Evolutionary conservation across 2,329 filamentous ascomycete genomes (phyloP).

Genomic region (Trichoderma cornu-damae): DNA sequence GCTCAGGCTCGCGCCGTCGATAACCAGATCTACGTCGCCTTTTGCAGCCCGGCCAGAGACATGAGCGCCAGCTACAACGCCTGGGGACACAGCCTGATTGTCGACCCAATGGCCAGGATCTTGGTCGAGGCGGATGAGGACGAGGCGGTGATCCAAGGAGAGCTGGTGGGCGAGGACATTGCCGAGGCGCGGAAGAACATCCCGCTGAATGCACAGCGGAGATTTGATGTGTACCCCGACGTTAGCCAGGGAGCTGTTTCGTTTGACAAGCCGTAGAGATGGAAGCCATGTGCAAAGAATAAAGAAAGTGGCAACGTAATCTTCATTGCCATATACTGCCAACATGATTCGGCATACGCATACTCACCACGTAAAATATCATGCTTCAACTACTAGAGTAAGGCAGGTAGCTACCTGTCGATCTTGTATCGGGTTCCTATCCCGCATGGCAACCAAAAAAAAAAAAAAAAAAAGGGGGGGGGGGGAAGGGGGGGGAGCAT

Average conservation of each 20-base stretch:
- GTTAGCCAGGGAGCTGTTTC: slow-evolving; percentile 57
- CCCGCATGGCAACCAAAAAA: too few species aligned
- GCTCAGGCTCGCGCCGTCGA: slow-evolving; percentile 81
- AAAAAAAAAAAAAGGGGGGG: too few species aligned
- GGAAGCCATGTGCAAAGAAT: not conserved
- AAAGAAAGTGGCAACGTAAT: not conserved
- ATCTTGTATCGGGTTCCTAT: too few species aligned
- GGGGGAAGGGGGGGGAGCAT: too few species aligned
- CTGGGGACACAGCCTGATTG: slow-evolving; percentile 85
- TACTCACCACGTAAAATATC: too few species aligned
- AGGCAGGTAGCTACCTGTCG: too few species aligned
- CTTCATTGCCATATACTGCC: not conserved
- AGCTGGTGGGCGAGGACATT: slow-evolving; percentile 64
- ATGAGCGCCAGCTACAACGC: slow-evolving; percentile 74
- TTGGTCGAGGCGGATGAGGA: slow-evolving; percentile 70
- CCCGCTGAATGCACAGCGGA: slow-evolving; percentile 74
- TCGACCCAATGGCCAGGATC: slow-evolving; percentile 82
- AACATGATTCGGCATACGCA: too few species aligned
- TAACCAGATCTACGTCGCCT: slow-evolving; percentile 87
- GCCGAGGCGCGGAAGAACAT: slow-evolving; percentile 75
- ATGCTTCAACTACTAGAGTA: too few species aligned
- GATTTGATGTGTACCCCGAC: slow-evolving; percentile 95
- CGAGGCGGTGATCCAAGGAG: slow-evolving; percentile 70
- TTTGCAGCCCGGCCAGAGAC: slow-evolving; percentile 88
- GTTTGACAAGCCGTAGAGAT: slow-evolving; percentile 6